Percentiles rank a stretch among this genome's conserved stretches.
Evolutionary conservation across 179 eudicot genomes (phyloP).

Genomic region (Sideroxylon spinosum): DNA sequence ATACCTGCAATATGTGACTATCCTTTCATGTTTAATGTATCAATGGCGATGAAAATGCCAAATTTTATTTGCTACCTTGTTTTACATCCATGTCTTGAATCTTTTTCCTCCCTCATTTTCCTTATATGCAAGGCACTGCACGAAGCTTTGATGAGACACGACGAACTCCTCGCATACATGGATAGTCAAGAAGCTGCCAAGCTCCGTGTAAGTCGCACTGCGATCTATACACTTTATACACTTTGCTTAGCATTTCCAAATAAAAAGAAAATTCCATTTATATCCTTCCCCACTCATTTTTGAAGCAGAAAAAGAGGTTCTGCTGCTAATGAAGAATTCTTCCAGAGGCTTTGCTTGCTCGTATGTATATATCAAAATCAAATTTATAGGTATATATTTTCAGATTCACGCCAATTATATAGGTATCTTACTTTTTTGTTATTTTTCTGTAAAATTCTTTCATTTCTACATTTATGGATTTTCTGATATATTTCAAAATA

Average conservation of each 20-base stretch:
- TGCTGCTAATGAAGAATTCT: conserved; percentile 12
- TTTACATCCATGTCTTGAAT: background rate
- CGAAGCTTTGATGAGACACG: conserved; percentile 78
- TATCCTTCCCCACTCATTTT: background rate
- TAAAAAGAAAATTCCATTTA: background rate
- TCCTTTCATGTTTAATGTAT: background rate
- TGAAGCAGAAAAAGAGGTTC: conserved; percentile 20
- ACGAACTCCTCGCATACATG: conserved; percentile 67
- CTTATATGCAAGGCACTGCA: conserved; percentile 47
- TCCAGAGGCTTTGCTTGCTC: background rate
- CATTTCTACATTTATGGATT: background rate
- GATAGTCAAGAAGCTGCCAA: conserved; percentile 60
- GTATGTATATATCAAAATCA: background rate
- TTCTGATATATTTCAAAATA: too few species aligned
- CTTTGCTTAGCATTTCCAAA: background rate
- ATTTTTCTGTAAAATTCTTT: background rate
- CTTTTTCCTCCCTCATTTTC: background rate
- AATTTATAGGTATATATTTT: background rate
- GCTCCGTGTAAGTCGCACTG: conserved; percentile 34
- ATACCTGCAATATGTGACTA: background rate
- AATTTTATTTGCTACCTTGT: too few species aligned
- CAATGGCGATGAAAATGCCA: background rate
- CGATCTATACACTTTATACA: too few species aligned
- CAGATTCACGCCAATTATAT: background rate
- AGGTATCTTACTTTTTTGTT: background rate